Evolutionary conservation across 306 rosid species (phyloP).

Genomic region (Medicago ruthenica): DNA sequence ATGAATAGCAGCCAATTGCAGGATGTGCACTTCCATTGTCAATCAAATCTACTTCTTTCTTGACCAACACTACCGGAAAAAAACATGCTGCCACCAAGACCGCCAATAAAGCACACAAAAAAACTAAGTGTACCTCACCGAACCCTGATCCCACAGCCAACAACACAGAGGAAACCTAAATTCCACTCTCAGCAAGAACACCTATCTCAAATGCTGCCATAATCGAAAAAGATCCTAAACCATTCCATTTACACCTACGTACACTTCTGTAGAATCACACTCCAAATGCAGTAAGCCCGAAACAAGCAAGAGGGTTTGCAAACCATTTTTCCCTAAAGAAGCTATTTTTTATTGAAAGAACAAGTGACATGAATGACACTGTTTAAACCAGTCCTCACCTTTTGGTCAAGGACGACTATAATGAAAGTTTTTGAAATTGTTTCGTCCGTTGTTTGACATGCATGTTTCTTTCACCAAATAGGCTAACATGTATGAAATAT

Average conservation of each 20-base stretch:
- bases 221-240: not conserved
- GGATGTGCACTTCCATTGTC: not conserved
- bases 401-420: not conserved
- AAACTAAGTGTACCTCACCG: not conserved
- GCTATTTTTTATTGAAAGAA: no score
- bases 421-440: not conserved
- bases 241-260: not conserved
- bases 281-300: not conserved
- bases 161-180: not conserved
- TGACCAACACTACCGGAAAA: not conserved
- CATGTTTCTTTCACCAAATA: not conserved
- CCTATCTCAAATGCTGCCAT: not conserved
- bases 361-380: no score
- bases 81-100: not conserved
- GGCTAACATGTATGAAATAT: not conserved
- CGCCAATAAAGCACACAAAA: not conserved
- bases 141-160: not conserved
- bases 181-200: not conserved
- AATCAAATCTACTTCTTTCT: not conserved
- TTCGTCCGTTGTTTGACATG: not conserved
- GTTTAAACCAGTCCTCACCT: not conserved
- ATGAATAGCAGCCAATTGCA: not conserved
- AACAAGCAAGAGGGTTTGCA: not conserved
- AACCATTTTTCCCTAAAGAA: not conserved
- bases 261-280: not conserved